Percentiles rank a stretch among this genome's conserved stretches.
phyloP scores from a whole-genome alignment of 192 early-diverging fungal species.

The Dispira simplex region DNA sequence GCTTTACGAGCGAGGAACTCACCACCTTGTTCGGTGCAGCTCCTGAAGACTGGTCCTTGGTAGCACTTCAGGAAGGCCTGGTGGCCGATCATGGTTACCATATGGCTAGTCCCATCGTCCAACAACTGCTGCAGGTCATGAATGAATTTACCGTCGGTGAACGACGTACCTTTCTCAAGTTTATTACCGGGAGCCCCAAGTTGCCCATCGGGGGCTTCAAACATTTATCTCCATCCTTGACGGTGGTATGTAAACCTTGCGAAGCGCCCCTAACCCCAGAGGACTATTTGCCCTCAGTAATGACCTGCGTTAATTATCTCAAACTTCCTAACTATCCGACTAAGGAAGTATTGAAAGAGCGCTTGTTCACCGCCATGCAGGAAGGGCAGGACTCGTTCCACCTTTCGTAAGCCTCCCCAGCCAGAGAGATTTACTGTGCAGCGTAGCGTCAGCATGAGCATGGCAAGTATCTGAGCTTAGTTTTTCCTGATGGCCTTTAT shows the following conservation, averaged over 20 bases:
- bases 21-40: constrained; percentile 46
- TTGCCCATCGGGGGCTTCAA: constrained; percentile 86
- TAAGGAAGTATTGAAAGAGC: constrained; percentile 39
- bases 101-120: constrained; percentile 46
- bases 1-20: constrained; percentile 60
- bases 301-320: constrained; percentile 93
- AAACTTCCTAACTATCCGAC: constrained; percentile 78
- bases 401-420: constrained; percentile 26
- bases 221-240: constrained; percentile 62
- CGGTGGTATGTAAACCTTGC: constrained; percentile 67
- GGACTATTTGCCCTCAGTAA: constrained; percentile 79
- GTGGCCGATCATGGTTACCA: constrained; percentile 80
- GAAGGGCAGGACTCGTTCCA: constrained; percentile 80
- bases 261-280: constrained; percentile 35
- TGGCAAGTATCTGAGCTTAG: no score
- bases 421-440: no score
- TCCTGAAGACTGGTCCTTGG: constrained; percentile 61
- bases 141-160: constrained; percentile 37
- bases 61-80: constrained; percentile 47
- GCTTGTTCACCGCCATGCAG: constrained; percentile 50
- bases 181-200: constrained; percentile 79
- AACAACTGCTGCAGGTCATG: constrained; percentile 51
- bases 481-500: no score
- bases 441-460: no score
- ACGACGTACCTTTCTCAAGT: constrained; percentile 63